Conservation (phyloP, 352 stramenopile genomes). For the Peronospora belbahrii region DNA sequence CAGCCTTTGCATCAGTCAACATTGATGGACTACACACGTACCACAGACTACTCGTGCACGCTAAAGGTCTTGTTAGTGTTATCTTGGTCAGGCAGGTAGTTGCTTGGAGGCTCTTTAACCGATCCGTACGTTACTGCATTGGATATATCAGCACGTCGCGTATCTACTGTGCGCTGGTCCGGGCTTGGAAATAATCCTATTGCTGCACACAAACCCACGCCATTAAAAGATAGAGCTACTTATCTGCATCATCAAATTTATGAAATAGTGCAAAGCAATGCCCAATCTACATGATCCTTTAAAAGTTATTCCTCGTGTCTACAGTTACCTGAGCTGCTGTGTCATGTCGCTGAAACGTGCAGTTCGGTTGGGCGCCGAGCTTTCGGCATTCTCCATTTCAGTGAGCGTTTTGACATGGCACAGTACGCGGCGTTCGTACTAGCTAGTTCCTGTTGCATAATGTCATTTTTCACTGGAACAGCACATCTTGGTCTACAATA, state of each 20-base stretch:
- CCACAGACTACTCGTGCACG: slow-evolving; percentile 60
- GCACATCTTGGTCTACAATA: no score
- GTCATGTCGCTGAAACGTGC: no score
- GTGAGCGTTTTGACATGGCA: no score
- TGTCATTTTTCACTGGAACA: no score
- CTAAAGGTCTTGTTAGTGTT: slow-evolving; percentile 69
- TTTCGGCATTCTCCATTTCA: no score
- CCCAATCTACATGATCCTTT: no score
- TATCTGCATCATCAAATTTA: slow-evolving; percentile 3
- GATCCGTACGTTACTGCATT: slow-evolving; percentile 66
- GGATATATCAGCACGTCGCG: slow-evolving; percentile 75
- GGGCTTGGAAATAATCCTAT: slow-evolving; percentile 44
- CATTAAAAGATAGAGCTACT: slow-evolving; percentile 30
- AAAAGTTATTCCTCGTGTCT: no score
- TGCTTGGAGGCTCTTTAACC: slow-evolving; percentile 67
- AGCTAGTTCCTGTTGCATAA: no score
- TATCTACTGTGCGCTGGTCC: slow-evolving; percentile 56
- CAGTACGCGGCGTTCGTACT: no score
- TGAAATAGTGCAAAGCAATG: no score
- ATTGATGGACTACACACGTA: slow-evolving; percentile 77
- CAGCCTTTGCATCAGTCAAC: slow-evolving; percentile 66
- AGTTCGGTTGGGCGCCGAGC: no score
- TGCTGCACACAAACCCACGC: slow-evolving; percentile 57
- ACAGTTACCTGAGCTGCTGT: no score
- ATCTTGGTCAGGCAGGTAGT: slow-evolving; percentile 67